These are phyloP conservation scores for Rhizomucor pusillus DNA, from an alignment of 371 early-diverging fungal species.

Conservation along the genomic window DNA sequence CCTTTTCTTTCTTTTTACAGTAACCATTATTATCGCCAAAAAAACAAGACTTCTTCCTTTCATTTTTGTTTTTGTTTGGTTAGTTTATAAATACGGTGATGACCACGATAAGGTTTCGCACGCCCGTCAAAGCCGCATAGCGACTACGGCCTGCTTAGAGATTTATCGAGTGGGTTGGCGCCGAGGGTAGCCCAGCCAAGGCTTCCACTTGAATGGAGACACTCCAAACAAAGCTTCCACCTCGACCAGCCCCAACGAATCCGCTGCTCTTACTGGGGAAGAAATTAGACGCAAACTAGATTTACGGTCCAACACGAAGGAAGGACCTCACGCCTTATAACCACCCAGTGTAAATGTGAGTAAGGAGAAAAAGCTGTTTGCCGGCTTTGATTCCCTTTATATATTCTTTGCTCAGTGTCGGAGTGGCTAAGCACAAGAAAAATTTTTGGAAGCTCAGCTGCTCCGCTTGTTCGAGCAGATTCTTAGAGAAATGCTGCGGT, in stretches of 20 bases:
- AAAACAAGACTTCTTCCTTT: neutral
- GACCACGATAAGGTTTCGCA: slow-evolving; percentile 38
- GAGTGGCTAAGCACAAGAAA: too few species aligned
- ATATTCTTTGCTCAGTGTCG: too few species aligned
- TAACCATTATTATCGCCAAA: neutral
- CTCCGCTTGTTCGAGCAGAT: too few species aligned
- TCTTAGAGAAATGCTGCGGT: too few species aligned
- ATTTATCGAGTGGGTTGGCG: slow-evolving; percentile 23
- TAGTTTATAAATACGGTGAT: slow-evolving; percentile 9
- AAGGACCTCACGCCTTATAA: too few species aligned
- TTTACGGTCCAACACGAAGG: neutral
- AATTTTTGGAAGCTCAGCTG: too few species aligned
- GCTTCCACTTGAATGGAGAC: neutral
- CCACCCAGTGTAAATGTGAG: too few species aligned
- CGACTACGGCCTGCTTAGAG: slow-evolving; percentile 34
- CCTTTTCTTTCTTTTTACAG: neutral
- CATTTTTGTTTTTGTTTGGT: neutral
- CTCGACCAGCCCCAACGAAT: neutral
- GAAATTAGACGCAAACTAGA: neutral
- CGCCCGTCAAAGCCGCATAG: slow-evolving; percentile 33
- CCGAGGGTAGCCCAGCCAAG: neutral
- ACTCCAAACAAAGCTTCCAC: neutral
- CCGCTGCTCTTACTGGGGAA: neutral
- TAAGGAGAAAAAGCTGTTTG: too few species aligned
- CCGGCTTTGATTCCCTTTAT: too few species aligned